Evolutionary conservation across 2,329 filamentous ascomycete species (phyloP).

Genomic region (Alternaria sp.): DNA sequence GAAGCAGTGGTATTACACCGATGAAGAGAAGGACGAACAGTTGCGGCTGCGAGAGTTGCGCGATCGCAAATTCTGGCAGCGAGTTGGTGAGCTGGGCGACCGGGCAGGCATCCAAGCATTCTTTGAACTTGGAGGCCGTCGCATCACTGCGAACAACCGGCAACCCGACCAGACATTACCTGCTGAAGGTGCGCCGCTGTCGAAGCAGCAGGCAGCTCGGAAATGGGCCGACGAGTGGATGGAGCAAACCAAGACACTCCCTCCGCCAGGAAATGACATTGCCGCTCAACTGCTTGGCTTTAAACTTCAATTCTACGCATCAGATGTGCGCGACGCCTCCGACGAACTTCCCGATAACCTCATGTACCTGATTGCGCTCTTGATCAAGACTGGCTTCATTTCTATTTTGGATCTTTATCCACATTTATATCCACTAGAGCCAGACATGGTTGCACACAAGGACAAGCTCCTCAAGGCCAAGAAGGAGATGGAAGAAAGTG

Average conservation of each 20-base stretch:
- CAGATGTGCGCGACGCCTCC: slow-evolving; percentile 73
- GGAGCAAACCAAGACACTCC: slow-evolving; percentile 78
- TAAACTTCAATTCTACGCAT: slow-evolving; percentile 95
- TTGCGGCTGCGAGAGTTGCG: slow-evolving; percentile 67
- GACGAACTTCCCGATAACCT: slow-evolving; percentile 90
- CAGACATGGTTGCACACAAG: slow-evolving; percentile 78
- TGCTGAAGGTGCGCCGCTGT: slow-evolving; percentile 27
- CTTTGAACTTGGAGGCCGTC: slow-evolving; percentile 83
- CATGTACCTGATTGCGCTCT: slow-evolving; percentile 86
- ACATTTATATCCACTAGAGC: slow-evolving; percentile 86
- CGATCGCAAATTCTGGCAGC: slow-evolving; percentile 81
- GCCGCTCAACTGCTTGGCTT: slow-evolving; percentile 96
- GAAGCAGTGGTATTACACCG: slow-evolving; percentile 67
- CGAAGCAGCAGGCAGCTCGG: slow-evolving; percentile 55
- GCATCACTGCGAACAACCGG: slow-evolving; percentile 58
- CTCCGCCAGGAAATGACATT: slow-evolving; percentile 85
- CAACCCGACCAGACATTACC: slow-evolving; percentile 44
- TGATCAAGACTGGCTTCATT: slow-evolving; percentile 97
- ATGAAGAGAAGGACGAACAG: slow-evolving; percentile 72
- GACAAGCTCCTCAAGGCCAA: slow-evolving; percentile 72
- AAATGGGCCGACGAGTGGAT: slow-evolving; percentile 71
- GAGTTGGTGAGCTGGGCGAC: slow-evolving; percentile 68
- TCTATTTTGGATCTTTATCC: slow-evolving; percentile 90
- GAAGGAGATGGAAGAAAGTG: slow-evolving; percentile 74
- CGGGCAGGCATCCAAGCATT: slow-evolving; percentile 77